Evolutionary conservation across 805 yeast species (phyloP).

Genomic region (Metschnikowia gruessii): DNA sequence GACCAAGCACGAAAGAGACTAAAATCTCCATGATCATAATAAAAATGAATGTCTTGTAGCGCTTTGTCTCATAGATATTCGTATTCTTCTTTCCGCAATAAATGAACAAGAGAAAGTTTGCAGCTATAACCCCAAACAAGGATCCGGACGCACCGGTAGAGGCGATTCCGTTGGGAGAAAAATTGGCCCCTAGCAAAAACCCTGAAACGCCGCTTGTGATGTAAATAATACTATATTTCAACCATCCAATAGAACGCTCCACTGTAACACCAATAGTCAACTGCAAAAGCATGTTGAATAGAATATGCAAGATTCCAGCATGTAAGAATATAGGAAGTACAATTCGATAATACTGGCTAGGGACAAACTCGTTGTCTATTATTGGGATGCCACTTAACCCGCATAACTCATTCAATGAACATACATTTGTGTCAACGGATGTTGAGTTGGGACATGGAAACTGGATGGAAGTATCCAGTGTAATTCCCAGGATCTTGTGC

Average conservation of each 20-base stretch:
- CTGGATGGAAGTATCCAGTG: conserved; percentile 41
- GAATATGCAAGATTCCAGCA: conserved; percentile 69
- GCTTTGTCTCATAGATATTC: conserved; percentile 43
- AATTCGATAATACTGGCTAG: conserved; percentile 68
- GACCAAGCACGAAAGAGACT: conserved; percentile 58
- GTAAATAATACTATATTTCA: conserved; percentile 54
- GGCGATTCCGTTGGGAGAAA: conserved; percentile 62
- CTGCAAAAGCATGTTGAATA: conserved; percentile 61
- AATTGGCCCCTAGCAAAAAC: conserved; percentile 65
- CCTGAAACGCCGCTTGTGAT: conserved; percentile 63
- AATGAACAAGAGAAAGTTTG: conserved; percentile 54
- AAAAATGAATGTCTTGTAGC: conserved; percentile 45
- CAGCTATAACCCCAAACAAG: conserved; percentile 64
- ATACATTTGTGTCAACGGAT: conserved; percentile 49
- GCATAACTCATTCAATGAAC: conserved; percentile 56
- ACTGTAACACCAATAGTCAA: conserved; percentile 57
- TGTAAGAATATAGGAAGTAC: conserved; percentile 70
- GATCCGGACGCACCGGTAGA: conserved; percentile 73
- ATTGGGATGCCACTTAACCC: conserved; percentile 51
- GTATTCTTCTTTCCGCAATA: conserved; percentile 50
- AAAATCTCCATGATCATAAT: conserved; percentile 56
- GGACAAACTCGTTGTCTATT: conserved; percentile 35
- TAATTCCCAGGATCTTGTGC: conserved; percentile 49
- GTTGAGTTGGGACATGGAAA: conserved; percentile 76
- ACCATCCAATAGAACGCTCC: conserved; percentile 54